A percentile compares a stretch with the other conserved stretches of the same genome.
Conservation (phyloP, 352 stramenopile genomes). For the Pythium pyrilobum region DNA sequence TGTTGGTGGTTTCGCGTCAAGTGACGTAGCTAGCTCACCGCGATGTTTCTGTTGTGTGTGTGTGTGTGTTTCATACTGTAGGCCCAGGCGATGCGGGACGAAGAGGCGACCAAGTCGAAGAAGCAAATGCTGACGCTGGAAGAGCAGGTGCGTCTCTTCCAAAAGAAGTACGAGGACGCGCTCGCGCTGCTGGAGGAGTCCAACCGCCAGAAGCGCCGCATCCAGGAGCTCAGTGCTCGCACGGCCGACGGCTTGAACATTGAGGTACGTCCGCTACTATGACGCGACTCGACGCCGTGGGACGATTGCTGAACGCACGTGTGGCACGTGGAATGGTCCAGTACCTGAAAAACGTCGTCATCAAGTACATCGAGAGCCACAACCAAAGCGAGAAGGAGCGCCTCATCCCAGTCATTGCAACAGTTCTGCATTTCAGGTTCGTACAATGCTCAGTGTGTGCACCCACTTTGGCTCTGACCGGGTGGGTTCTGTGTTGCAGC, state of each 20-base stretch:
- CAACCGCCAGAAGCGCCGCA: constrained; percentile 49
- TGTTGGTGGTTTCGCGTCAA: too few species aligned
- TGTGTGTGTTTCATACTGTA: constrained; percentile 6
- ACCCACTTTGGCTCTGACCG: neutral
- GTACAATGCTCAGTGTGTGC: too few species aligned
- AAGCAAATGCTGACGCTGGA: constrained; percentile 40
- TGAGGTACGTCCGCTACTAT: constrained; percentile 48
- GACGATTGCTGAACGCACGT: neutral
- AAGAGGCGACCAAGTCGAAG: constrained; percentile 40
- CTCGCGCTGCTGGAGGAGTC: constrained; percentile 40
- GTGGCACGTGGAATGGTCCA: constrained; percentile 6
- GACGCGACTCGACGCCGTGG: neutral
- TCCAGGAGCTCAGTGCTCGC: constrained; percentile 40
- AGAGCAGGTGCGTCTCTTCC: constrained; percentile 31
- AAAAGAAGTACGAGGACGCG: constrained; percentile 65
- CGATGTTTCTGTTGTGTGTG: neutral
- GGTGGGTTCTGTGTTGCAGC: constrained; percentile 16
- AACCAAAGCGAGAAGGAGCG: constrained; percentile 67
- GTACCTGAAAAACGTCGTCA: constrained; percentile 84
- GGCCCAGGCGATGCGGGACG: constrained; percentile 24
- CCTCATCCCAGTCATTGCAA: constrained; percentile 76
- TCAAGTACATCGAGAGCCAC: constrained; percentile 82
- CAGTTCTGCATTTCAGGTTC: constrained; percentile 61
- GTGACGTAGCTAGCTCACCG: too few species aligned
- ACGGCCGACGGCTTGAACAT: constrained; percentile 49